Evolutionary conservation across 345 rosid genomes (phyloP).

Genomic region (Bruguiera gymnorhiza): DNA sequence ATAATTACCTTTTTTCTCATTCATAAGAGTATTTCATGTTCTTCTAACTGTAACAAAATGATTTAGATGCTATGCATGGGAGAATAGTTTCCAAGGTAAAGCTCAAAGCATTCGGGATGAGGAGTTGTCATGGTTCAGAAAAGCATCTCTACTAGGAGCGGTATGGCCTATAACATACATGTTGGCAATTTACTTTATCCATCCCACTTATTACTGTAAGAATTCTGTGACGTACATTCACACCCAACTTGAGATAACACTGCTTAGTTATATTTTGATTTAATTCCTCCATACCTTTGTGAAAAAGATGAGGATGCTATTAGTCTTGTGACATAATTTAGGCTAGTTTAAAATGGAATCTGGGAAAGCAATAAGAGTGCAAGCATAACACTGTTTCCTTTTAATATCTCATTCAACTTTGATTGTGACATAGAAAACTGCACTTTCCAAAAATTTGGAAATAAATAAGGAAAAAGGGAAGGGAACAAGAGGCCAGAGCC

Average conservation of each 20-base stretch:
- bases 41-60: constrained; percentile 12
- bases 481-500: no score
- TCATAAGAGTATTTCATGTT: neutral
- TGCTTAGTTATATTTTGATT: neutral
- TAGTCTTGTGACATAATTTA: neutral
- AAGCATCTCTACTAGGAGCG: constrained; percentile 87
- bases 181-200: constrained; percentile 3
- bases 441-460: no score
- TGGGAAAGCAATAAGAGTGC: neutral
- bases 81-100: constrained; percentile 83
- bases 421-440: neutral
- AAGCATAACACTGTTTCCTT: no score
- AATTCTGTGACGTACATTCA: neutral
- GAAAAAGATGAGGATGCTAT: neutral
- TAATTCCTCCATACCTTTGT: neutral
- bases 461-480: neutral
- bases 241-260: neutral
- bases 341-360: constrained; percentile 1
- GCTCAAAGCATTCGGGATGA: constrained; percentile 78
- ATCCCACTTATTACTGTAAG: neutral
- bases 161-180: constrained; percentile 40
- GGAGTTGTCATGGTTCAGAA: constrained; percentile 94
- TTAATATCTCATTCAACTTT: neutral
- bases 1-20: neutral
- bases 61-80: constrained; percentile 97